phyloP scores from a whole-genome alignment of 2,329 filamentous ascomycete genomes.

The Trichophyton rubrum region DNA sequence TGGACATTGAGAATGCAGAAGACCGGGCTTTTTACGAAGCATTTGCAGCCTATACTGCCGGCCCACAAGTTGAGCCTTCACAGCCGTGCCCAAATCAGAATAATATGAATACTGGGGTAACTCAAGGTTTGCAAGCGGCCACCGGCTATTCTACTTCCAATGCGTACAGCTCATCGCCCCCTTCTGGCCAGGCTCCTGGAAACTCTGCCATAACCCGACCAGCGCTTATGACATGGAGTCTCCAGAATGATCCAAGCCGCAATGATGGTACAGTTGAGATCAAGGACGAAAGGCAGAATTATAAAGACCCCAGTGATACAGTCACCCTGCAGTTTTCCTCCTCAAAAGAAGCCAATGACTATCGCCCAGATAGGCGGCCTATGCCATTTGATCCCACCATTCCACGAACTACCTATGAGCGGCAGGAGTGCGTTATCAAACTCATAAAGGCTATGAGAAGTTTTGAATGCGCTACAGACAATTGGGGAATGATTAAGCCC shows the following conservation, averaged over 20 bases:
- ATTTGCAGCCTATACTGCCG: neutral
- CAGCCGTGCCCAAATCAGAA: neutral
- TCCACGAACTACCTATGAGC: conserved; percentile 15
- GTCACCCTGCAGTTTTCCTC: conserved; percentile 13
- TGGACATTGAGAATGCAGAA: neutral
- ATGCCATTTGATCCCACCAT: conserved; percentile 18
- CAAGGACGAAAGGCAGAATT: neutral
- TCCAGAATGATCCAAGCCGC: neutral
- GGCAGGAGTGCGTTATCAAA: conserved; percentile 19
- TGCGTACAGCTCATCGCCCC: too few relatives aligned
- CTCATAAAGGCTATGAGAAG: conserved; percentile 25
- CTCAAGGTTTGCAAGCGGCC: neutral
- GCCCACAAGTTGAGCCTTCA: neutral
- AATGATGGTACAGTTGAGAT: neutral
- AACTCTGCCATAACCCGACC: neutral
- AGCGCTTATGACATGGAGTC: neutral
- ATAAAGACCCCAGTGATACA: neutral
- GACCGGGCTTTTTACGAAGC: neutral
- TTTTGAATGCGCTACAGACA: conserved; percentile 20
- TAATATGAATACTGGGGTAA: neutral
- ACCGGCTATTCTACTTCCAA: too few relatives aligned
- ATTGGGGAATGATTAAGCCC: conserved; percentile 22
- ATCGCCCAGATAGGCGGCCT: conserved; percentile 7
- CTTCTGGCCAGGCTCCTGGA: neutral
- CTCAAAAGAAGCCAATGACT: conserved; percentile 15